Base-by-base conservation (phyloP, 2,329 filamentous ascomycete species). In the Colletotrichum liaoningense region DNA sequence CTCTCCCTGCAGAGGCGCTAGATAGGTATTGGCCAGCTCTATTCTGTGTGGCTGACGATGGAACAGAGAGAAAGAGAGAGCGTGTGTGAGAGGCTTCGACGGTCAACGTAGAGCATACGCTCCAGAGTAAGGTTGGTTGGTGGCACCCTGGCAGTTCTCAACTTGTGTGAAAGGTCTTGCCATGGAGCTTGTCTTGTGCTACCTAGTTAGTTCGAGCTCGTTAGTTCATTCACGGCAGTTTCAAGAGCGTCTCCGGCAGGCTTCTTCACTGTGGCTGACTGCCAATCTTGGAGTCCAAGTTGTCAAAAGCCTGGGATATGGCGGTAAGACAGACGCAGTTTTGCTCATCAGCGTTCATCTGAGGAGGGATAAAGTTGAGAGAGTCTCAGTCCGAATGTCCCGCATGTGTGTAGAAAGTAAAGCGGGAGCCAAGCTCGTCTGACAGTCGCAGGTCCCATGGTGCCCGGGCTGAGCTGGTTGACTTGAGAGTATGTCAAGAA, bases 181-280 rank as follows among this genome's bases (percentile, higher is more conserved):
- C 33, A 35, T 35, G 33, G 33, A 35, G 11, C 33, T 35, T 35
- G 33, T 35, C 33, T 35, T 35, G 33, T 35, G 33, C 33, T 35
- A 35, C 33, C 33, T 35, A 12, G 33, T 12, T 42, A 33, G n/a
- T 19, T 4, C 33, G 28, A 46, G 42, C 33, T 35, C 4, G 33
- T 35, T 68, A 35, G 52, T 63, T 24, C 49, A 46, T 67, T 63
- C 56, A 63, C 26, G 57, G 58, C 58, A 7, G 62, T 74, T 74
- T 72, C 68, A 59, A 67, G 30, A 63, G 49, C 57, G 72, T 74
- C 63, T 74, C 72, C 71, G 49, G 68, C 71, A 63, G 57, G 58
- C 68, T 67, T 67, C 49, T 63, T 63, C 11, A 28, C 35, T 58
- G 46, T 58, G 52, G 62, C 54, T 54, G 30, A 58, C 68, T 59